Percentiles rank a stretch among this genome's conserved stretches.
Evolutionary conservation across 352 stramenopile species (phyloP).

Genomic region (Phytopythium ostracodes): DNA sequence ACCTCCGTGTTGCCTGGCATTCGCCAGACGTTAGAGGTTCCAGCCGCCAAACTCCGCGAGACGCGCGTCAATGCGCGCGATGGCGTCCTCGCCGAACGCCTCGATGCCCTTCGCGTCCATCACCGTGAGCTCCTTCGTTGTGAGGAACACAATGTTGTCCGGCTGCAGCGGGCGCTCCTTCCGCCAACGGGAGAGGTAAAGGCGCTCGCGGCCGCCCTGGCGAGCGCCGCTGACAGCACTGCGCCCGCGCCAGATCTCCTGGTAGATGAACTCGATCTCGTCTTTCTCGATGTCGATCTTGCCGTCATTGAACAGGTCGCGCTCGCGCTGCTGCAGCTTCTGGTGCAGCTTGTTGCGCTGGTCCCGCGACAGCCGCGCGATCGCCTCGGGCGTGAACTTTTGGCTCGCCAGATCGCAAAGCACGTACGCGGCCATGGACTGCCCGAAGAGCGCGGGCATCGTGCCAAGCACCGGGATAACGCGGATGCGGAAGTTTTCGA

Average conservation of each 20-base stretch:
- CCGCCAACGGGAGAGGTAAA: conserved; percentile 86
- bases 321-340: conserved; percentile 76
- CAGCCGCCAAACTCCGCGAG: conserved; percentile 61
- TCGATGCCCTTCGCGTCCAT: conserved; percentile 60
- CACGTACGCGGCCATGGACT: conserved; percentile 94
- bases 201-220: conserved; percentile 68
- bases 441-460: conserved; percentile 96
- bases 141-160: conserved; percentile 88
- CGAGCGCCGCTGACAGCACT: conserved; percentile 66
- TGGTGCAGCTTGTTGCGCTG: conserved; percentile 86
- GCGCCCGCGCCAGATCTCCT: conserved; percentile 79
- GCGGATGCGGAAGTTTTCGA: conserved; percentile 96
- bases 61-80: conserved; percentile 63
- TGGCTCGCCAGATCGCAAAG: conserved; percentile 92
- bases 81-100: conserved; percentile 62
- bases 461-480: conserved; percentile 95
- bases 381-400: conserved; percentile 76
- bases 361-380: conserved; percentile 71
- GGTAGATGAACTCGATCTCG: conserved; percentile 86
- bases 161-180: conserved; percentile 54
- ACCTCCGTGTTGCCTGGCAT: background rate
- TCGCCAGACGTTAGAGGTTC: conserved; percentile 11
- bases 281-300: conserved; percentile 76
- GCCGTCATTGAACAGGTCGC: conserved; percentile 47
- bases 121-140: conserved; percentile 62